These are phyloP conservation scores for Claviceps spartinae DNA, from an alignment of 2,329 filamentous ascomycete genomes.

Conservation along the genomic window DNA sequence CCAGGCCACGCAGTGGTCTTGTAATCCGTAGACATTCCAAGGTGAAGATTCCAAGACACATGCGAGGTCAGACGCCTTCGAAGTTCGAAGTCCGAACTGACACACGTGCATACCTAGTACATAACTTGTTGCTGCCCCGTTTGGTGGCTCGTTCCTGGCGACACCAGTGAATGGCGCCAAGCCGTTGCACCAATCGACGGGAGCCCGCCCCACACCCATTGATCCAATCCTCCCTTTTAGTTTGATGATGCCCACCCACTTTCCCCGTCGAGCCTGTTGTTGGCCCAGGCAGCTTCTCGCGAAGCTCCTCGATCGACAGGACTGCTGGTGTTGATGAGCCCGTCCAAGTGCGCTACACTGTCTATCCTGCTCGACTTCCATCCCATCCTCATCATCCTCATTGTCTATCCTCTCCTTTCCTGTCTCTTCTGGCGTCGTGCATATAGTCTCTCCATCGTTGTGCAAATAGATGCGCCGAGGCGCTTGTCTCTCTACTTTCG, in stretches of 20 bases:
- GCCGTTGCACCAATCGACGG: too few species aligned
- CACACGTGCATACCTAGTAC: too few species aligned
- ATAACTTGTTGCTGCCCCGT: too few species aligned
- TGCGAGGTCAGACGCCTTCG: too few species aligned
- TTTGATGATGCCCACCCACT: neutral
- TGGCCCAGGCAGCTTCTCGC: neutral
- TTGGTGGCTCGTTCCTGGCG: too few species aligned
- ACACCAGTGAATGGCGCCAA: too few species aligned
- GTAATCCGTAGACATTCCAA: too few species aligned
- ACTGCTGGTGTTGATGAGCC: neutral
- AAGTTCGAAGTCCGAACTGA: too few species aligned
- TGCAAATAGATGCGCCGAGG: neutral
- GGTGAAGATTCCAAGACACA: too few species aligned
- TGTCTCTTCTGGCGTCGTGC: neutral
- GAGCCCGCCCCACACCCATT: neutral
- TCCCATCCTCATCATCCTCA: neutral
- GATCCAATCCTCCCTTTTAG: neutral
- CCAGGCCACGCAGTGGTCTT: too few species aligned
- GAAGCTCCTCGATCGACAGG: neutral
- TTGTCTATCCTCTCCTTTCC: neutral
- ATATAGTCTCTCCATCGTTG: neutral
- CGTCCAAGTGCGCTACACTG: neutral
- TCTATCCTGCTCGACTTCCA: neutral
- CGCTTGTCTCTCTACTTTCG: neutral
- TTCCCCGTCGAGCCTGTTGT: neutral